Base-by-base conservation (phyloP, 1,284 basidiomycete species). In the Ustilago lituana region DNA sequence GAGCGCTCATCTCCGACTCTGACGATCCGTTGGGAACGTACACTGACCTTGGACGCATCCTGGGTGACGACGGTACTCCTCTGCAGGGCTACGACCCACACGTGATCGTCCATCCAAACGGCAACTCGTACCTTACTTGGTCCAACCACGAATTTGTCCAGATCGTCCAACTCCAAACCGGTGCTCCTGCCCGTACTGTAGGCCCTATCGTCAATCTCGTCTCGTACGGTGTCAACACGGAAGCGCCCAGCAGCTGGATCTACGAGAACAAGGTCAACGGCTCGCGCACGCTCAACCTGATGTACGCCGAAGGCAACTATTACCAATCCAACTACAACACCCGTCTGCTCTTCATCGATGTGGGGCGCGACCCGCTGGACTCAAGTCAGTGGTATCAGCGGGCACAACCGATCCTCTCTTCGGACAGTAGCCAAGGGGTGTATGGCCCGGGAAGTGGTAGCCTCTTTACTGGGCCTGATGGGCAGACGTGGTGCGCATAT, bases 271-370 rank as follows among this genome's bases (percentile, higher is more conserved):
- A 39, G 12, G 14, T 27, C 17, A 64, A 48, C 36, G 46, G 65
- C 22, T 57, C 55, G 12, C 45, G 45, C 0, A 70, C 67, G 4
- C 57, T 70, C 52, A 70, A 70, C 40, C 43, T 70, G 14, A 56
- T 60, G 52, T 70, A 65, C 37, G 62, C 61, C 4, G 60, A 60
- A 23, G 61, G 67, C 57, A 63, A 65, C 51, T 70, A 39, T 43
- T 55, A 59, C 41, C 51, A 60, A 40, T 56, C 61, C 45, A 63
- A 70, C 53, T 70, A 70, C 62, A 57, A 60, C 36, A 70, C 67
- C 3, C 47, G 62, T 7, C 26, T 65, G 15, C 44, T 70, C 17
- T 70, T 48, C 46, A 58, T 57, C 35, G 62, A 65, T 27, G 47
- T 47, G 3, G 38, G 29, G 3, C 17, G 47, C n/a, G 62, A 70